Evolutionary conservation across 2,329 filamentous ascomycete genomes (phyloP).

Genomic region (Drechslera avenae): DNA sequence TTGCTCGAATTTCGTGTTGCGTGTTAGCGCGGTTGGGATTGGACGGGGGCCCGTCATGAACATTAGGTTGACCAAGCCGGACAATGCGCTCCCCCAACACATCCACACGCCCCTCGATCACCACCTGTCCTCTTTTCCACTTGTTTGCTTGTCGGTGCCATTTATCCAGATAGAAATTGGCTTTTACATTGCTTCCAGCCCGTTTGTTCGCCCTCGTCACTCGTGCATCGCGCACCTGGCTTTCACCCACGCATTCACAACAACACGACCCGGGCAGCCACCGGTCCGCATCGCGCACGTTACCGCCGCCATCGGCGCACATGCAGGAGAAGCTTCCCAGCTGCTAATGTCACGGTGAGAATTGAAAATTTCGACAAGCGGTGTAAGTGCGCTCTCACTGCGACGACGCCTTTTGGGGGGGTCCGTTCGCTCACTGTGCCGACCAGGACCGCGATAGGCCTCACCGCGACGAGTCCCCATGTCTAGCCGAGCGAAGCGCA

Average conservation of each 20-base stretch:
- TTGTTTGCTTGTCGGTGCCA: slow-evolving; percentile 14
- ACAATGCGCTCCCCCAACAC: slow-evolving; percentile 26
- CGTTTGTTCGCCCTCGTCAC: slow-evolving; percentile 3
- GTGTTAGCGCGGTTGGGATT: slow-evolving; percentile 22
- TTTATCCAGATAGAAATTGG: slow-evolving; percentile 18
- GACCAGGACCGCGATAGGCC: slow-evolving; percentile 25
- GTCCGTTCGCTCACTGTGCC: slow-evolving; percentile 27
- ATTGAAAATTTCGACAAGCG: slow-evolving; percentile 21
- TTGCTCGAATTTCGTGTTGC: slow-evolving; percentile 16
- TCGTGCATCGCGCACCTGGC: slow-evolving; percentile 25
- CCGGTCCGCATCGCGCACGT: slow-evolving; percentile 26
- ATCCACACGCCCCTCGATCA: slow-evolving; percentile 25
- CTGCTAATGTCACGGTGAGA: slow-evolving; percentile 33
- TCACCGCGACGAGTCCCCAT: slow-evolving; percentile 36
- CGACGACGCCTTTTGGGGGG: slow-evolving; percentile 2
- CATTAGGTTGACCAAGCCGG: slow-evolving; percentile 17
- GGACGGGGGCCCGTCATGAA: slow-evolving; percentile 13
- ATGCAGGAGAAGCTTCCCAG: slow-evolving; percentile 24
- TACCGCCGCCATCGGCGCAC: slow-evolving; percentile 22
- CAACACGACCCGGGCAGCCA: slow-evolving; percentile 28
- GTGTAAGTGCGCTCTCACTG: slow-evolving; percentile 31
- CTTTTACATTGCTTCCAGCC: slow-evolving; percentile 12
- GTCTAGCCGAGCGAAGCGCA: slow-evolving; percentile 49
- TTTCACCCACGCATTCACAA: slow-evolving; percentile 24
- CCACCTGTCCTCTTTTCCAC: slow-evolving; percentile 20